Evolutionary conservation across 306 rosid species (phyloP).

Genomic region (Lupinus albus): DNA sequence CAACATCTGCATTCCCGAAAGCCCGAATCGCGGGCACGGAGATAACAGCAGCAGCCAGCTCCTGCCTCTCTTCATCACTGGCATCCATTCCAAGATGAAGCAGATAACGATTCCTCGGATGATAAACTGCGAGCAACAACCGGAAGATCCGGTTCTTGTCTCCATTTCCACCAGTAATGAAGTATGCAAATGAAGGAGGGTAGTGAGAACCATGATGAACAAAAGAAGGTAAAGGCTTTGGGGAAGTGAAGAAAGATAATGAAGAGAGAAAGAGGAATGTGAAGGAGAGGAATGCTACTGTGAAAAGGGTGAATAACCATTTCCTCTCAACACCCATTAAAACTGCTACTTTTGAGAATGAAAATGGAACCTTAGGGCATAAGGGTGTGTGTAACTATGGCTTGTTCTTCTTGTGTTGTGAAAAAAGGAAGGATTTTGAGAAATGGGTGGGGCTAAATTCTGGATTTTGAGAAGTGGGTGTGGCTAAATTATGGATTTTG

Average conservation of each 20-base stretch:
- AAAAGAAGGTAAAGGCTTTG: constrained; percentile 61
- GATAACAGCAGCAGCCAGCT: constrained; percentile 41
- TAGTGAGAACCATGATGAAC: constrained; percentile 59
- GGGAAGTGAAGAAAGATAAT: constrained; percentile 59
- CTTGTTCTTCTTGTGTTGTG: constrained; percentile 21
- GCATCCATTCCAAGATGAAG: constrained; percentile 73
- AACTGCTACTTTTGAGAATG: neutral
- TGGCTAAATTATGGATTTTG: constrained; percentile 20
- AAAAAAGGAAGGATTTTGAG: constrained; percentile 35
- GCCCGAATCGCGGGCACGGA: constrained; percentile 70
- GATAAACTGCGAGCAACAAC: constrained; percentile 72
- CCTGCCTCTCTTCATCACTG: constrained; percentile 60
- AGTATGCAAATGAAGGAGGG: constrained; percentile 85
- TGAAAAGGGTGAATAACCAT: constrained; percentile 77
- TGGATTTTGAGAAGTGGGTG: constrained; percentile 34
- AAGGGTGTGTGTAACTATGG: constrained; percentile 38
- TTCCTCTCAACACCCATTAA: constrained; percentile 82
- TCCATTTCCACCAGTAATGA: constrained; percentile 60
- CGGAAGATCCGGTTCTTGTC: constrained; percentile 74
- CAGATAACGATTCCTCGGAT: constrained; percentile 76
- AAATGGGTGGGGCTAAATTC: constrained; percentile 29
- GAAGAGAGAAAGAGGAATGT: constrained; percentile 60
- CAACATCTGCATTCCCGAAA: constrained; percentile 75
- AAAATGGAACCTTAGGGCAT: constrained; percentile 4
- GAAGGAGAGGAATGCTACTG: constrained; percentile 62